Conservation (phyloP, 352 stramenopile species). For the Globisporangium irregulare region DNA sequence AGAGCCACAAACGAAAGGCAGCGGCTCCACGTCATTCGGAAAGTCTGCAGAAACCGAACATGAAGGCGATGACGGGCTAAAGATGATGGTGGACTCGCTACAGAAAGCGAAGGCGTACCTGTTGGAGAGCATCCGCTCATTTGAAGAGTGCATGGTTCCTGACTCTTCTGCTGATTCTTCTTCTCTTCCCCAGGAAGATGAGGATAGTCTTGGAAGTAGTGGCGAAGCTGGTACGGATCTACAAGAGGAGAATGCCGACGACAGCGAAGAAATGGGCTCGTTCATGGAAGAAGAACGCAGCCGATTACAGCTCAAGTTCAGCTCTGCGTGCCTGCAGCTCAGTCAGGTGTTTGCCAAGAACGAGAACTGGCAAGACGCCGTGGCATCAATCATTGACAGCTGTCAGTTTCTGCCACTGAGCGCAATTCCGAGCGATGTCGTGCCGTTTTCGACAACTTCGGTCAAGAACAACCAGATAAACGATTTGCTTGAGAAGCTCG, state of each 20-base stretch:
- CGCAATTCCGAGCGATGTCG: slow-evolving; percentile 32
- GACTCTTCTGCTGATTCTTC: slow-evolving; percentile 11
- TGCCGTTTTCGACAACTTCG: slow-evolving; percentile 21
- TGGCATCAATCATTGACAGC: slow-evolving; percentile 45
- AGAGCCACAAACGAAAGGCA: background rate
- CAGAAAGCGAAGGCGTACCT: slow-evolving; percentile 66
- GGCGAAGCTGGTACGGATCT: slow-evolving; percentile 19
- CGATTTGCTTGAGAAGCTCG: slow-evolving; percentile 43
- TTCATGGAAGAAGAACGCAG: slow-evolving; percentile 82
- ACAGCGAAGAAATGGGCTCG: slow-evolving; percentile 37
- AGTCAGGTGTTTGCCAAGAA: slow-evolving; percentile 35
- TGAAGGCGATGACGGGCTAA: slow-evolving; percentile 10
- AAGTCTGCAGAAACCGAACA: background rate
- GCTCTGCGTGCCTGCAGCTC: slow-evolving; percentile 66
- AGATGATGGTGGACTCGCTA: slow-evolving; percentile 21
- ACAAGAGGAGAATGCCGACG: slow-evolving; percentile 20
- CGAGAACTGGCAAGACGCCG: slow-evolving; percentile 33
- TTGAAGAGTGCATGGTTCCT: slow-evolving; percentile 64
- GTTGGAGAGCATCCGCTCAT: slow-evolving; percentile 61
- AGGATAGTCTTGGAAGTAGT: background rate
- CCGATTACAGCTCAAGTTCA: slow-evolving; percentile 73
- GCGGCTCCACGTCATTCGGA: background rate
- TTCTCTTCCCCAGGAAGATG: slow-evolving; percentile 29
- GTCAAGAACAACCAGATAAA: slow-evolving; percentile 30
- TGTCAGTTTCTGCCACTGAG: slow-evolving; percentile 38